Evolutionary conservation across 164 flowering plant genomes (phyloP).

Genomic region (Magnolia officinalis): DNA sequence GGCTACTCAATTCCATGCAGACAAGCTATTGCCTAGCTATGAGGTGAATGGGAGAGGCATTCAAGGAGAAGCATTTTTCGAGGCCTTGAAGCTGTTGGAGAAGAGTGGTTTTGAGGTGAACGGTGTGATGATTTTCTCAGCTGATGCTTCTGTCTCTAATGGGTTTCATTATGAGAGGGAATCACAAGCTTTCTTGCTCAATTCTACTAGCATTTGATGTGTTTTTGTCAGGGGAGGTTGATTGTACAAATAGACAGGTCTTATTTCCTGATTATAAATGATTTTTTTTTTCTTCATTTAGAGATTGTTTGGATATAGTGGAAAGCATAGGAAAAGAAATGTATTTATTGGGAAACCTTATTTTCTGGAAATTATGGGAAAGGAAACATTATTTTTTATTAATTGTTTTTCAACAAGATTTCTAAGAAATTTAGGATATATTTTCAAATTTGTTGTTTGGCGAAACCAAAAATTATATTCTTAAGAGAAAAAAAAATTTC

Average conservation of each 20-base stretch:
- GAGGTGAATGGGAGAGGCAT: constrained; percentile 67
- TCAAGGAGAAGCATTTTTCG: constrained; percentile 68
- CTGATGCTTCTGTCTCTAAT: constrained; percentile 49
- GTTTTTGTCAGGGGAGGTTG: not conserved
- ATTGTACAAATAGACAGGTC: not conserved
- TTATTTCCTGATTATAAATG: too few species aligned
- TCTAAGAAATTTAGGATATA: too few species aligned
- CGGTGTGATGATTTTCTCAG: constrained; percentile 68
- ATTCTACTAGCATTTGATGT: constrained; percentile 29
- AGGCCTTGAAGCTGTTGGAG: constrained; percentile 42
- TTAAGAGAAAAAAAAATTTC: too few species aligned
- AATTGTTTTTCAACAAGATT: too few species aligned
- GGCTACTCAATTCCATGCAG: constrained; percentile 25
- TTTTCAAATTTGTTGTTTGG: too few species aligned
- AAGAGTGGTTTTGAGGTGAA: constrained; percentile 42
- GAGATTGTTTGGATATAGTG: not conserved
- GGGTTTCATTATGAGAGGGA: constrained; percentile 45
- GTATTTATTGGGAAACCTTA: too few species aligned
- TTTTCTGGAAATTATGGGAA: too few species aligned
- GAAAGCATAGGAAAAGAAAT: too few species aligned
- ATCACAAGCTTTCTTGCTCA: constrained; percentile 58
- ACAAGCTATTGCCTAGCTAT: constrained; percentile 51
- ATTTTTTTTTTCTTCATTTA: not conserved
- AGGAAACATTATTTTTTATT: too few species aligned
- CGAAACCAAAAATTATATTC: too few species aligned